Base-by-base conservation (phyloP, 192 early-diverging fungal genomes). In the Umbelopsis vinacea region DNA sequence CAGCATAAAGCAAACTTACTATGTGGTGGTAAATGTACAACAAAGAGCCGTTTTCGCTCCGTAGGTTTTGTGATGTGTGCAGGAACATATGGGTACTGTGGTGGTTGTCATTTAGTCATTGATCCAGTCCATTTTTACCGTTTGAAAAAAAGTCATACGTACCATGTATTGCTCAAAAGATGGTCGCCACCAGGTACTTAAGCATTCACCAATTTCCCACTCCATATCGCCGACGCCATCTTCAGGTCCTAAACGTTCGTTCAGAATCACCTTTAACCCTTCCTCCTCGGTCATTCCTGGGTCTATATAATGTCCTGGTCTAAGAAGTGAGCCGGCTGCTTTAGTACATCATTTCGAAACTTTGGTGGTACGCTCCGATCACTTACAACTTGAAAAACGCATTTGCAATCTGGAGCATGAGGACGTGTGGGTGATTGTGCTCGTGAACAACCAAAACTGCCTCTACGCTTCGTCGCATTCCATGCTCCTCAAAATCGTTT, bases 121-220 rank as follows among this genome's bases (percentile, higher is more conserved):
- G 66, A 33, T 47, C 21, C 57, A 15, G 19, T 47, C 29, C 0
- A 2, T 4, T 23, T 40, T 66, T 12, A 23, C 29, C 29, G 29
- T 3, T 19, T 21, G 11, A 19, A 53, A 35, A 23, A 53, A 53
- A 47, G 15, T 69, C n/a, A 19, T 40, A 74, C 46, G 63, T 83
- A 93, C 92, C 92, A 91, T 87, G 63, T 85, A 89, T 9, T 82
- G 86, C 66, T 93, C 92, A 82, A 93, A 94, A 71, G 91, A 88
- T 17, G 92, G 90, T 70, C 92, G 67, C 87, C 89, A 93, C 90
- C 90, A 93, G 24, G 82, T 82, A 43, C 84, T 84, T 4, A 94
- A 71, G 67, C 92, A 88, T 75, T 94, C 91, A 11, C 90, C 89
- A 35, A 93, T 77, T 67, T 92, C 87, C 89, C 90, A 93, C 69